Percentiles rank a stretch among this genome's conserved stretches.
Conservation (phyloP, 495 filamentous ascomycete genomes). For the Penicillium paxilli region DNA sequence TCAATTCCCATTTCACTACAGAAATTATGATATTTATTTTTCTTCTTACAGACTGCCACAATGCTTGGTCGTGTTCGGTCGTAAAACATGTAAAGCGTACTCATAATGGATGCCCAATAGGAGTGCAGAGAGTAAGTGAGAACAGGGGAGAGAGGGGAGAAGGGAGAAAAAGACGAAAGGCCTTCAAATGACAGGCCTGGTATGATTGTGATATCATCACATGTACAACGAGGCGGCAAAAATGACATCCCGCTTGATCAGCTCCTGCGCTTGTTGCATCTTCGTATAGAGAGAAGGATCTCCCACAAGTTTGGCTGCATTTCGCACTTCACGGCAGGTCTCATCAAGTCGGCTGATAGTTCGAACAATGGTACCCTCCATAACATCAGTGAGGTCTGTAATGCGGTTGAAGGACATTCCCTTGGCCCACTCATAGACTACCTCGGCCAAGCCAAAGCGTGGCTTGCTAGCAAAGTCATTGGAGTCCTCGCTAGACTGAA, state of each 20-base stretch:
- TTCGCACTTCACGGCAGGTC: slow-evolving; percentile 96
- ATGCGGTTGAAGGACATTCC: slow-evolving; percentile 99
- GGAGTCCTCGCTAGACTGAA: slow-evolving; percentile 81
- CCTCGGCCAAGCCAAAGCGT: slow-evolving; percentile 91
- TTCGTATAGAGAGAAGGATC: slow-evolving; percentile 90
- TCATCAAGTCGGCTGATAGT: slow-evolving; percentile 92
- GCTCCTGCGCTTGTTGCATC: slow-evolving; percentile 94
- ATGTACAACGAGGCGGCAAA: slow-evolving; percentile 87
- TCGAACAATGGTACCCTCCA: slow-evolving; percentile 94
- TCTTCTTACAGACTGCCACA: background rate
- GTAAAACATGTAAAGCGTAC: slow-evolving; percentile 2
- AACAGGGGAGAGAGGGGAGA: too few relatives aligned
- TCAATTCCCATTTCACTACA: too few relatives aligned
- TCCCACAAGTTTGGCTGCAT: slow-evolving; percentile 93
- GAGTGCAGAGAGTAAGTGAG: too few relatives aligned
- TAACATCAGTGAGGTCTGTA: slow-evolving; percentile 91
- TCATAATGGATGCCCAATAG: too few relatives aligned
- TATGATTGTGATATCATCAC: too few relatives aligned
- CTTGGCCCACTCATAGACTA: slow-evolving; percentile 97
- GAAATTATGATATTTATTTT: too few relatives aligned
- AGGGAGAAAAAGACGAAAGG: background rate
- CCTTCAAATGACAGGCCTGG: background rate
- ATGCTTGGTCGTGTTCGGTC: background rate
- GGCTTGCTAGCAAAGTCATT: slow-evolving; percentile 88
- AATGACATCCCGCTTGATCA: slow-evolving; percentile 95